Base-by-base conservation (phyloP, 1,284 basidiomycete genomes). In the Trichosporon coremiiforme region DNA sequence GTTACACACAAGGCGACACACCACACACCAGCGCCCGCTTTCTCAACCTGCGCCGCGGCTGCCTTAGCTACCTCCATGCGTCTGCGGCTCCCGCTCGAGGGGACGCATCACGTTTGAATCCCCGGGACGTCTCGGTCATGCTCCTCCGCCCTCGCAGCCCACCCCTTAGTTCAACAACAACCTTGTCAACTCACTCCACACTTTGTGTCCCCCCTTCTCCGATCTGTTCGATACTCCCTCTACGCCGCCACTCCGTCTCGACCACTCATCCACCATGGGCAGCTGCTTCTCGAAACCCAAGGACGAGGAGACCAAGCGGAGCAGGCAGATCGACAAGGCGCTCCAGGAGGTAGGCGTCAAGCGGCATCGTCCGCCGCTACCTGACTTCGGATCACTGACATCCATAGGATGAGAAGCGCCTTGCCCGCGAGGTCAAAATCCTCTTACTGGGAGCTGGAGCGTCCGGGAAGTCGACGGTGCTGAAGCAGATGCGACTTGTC, bases 381-480 rank as follows among this genome's bases (percentile, higher is more conserved):
- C 29, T 0, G n/a, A 20, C 7, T 5, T 5, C 33, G 65, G 7
- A 38, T 12, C n/a, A 6, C 36, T 41, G 47, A 53, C 36, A 20
- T 50, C 64, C 25, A 35, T 72, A 93, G 89, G 91, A 89, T 64
- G 88, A 87, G 82, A 86, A 86, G 41, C 90, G 87, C 80, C 76
- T 92, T 85, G 86, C 88, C 57, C 81, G 85, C 70, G 91, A 94
- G 79, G 91, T 94, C 84, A 94, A 95, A 87, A 90, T 93, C 67
- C 86, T 97, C 67, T 86, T 98, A 29, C 87, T 97, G 35, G 95
- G 95, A 45, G 95, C 95, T 57, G 95, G 95, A 45, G 95, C 96
- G 79, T 93, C 91, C 36, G 95, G 95, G 60, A 98, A 98, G 84
- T 94, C 92, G 12, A 97, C 95, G 4, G 79, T 82, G 10, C 35